Evolutionary conservation across 345 rosid genomes (phyloP).

Genomic region (Viola odorata): DNA sequence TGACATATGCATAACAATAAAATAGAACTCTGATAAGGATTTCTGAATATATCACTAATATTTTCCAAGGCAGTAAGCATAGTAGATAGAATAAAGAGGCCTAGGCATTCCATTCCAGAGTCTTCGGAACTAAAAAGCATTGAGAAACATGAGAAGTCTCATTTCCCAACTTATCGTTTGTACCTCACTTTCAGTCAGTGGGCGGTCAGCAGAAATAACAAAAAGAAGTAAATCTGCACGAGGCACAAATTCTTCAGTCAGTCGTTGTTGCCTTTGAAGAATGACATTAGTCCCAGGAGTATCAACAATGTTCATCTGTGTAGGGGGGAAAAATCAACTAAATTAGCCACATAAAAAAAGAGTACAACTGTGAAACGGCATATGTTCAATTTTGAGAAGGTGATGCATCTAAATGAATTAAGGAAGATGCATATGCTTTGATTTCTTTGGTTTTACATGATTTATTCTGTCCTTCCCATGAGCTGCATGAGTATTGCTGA

Average conservation of each 20-base stretch:
- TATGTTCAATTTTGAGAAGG: background rate
- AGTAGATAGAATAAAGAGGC: background rate
- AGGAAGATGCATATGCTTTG: too few relatives aligned
- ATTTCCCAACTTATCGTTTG: conserved; percentile 11
- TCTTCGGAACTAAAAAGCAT: background rate
- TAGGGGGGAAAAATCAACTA: conserved; percentile 10
- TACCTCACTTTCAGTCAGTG: conserved; percentile 97
- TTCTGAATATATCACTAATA: conserved; percentile 3
- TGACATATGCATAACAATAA: background rate
- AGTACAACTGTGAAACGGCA: background rate
- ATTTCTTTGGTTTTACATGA: too few relatives aligned
- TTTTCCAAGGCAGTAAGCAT: background rate
- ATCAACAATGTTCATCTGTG: conserved; percentile 86
- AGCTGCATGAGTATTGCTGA: too few relatives aligned
- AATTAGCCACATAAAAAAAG: conserved; percentile 13
- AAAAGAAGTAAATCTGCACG: conserved; percentile 90
- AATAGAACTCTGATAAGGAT: background rate
- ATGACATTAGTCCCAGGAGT: conserved; percentile 97
- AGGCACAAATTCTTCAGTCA: conserved; percentile 95
- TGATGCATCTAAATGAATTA: too few relatives aligned
- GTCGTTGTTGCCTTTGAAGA: conserved; percentile 90
- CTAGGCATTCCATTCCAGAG: conserved; percentile 1
- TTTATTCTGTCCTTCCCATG: too few relatives aligned
- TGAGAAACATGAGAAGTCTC: conserved; percentile 3
- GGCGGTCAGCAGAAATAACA: conserved; percentile 95